Base-by-base conservation (phyloP, 208 protist species). In the Blechomonas ayalai region DNA sequence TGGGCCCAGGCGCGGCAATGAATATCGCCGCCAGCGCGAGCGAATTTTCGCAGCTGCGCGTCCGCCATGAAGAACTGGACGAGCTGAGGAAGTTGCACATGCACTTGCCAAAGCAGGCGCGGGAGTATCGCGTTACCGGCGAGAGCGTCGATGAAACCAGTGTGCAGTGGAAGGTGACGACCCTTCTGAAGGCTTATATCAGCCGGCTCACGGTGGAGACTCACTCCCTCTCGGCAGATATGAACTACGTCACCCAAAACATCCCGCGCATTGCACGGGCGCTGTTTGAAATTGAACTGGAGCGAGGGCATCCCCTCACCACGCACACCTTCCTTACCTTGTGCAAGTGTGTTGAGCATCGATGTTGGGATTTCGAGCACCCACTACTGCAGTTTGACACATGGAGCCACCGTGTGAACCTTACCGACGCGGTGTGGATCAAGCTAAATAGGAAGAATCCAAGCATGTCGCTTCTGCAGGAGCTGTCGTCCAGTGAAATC, bases 171-270 rank as follows among this genome's bases (percentile, higher is more conserved):
- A 98, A 98, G 61, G 91, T 97, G 24, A 97, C 97, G 27, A 96
- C 97, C 22, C 78, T 99, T 19, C 77, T 99, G 24, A 98, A 99
- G 76, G 68, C 90, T 7, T 98, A 95, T 60, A 93, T 99, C 37
- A 96, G 91, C 22, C 63, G 82, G 16, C 43, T 81, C 8, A 43
- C 48, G 2, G 52, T 98, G 0, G 84, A 98, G n/a, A 67, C 69
- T 41, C 92, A 95, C 54, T 94, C 87, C 0, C 63, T 97, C 24
- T 72, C 95, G 3, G 95, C 88, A 9, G 98, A 99, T 66, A 79
- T 77, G 38, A 77, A 94, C 45, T 99, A 99, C 74, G 74, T 99
- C 5, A 59, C 95, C 31, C 95, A 99, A 73, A 98, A 97, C 62
- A 73, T 90, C n/a, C 75, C 79, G 20, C 77, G 97, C 47, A 97